Base-by-base conservation (phyloP, 352 stramenopile species). In the Phytophthora pisi region DNA sequence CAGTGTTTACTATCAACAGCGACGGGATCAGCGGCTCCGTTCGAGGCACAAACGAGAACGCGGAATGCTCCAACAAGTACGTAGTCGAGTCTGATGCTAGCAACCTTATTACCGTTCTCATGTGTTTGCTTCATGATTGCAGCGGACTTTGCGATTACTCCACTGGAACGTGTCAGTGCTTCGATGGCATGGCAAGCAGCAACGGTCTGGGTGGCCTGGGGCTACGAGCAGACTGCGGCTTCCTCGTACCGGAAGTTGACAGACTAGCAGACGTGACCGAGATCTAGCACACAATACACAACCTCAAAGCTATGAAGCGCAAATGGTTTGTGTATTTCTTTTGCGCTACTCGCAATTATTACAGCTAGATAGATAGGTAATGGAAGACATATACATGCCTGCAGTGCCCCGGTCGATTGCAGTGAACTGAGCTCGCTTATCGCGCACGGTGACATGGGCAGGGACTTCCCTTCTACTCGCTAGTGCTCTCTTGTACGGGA, bases 11-110 rank as follows among this genome's bases (percentile, higher is more conserved):
- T 16, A 81, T 92, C 46, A 72, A 88, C 59, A 82, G 61, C 46
- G 82, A 90, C 63, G 82, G 86, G 58, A 75, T 77, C 8, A 74
- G 57, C 2, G 73, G 62, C 2, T 91, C 80, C 1, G 62, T 87
- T 50, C 82, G 65, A 23, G 86, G 86, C 58, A 90, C 84, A 8
- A 82, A 82, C 34, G 84, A 94, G 68, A 79, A 91, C 64, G 72
- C 68, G 38, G 83, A 87, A 64, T 94, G 86, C 68, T 89, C 84
- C 31, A 85, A 90, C 77, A 92, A 91, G 81, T 89, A 72, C 59
- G 72, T 83, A 40, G 7, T 47, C 10, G n/a, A 15, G 18, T 3
- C n/a, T 26, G 45, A 18, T 47, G 38, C 6, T 56, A 4, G 4
- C 5, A 20, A 34, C 23, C 11, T 42, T 20, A 38, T 24, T 51